Evolutionary conservation across 2,329 filamentous ascomycete genomes (phyloP).

Genomic region (Penicillium sclerotigenum): DNA sequence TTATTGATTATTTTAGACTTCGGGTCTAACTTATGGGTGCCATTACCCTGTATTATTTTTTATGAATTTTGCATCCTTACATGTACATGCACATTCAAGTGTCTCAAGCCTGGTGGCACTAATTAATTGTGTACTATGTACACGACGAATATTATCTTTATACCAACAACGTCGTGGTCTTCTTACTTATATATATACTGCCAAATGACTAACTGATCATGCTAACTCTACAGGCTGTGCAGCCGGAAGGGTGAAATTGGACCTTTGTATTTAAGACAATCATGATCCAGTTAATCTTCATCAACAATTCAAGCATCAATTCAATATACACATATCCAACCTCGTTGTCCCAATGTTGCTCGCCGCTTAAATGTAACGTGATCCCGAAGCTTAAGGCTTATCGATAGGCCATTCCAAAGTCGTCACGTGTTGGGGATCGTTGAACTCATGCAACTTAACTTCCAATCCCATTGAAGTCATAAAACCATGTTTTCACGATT

Average conservation of each 20-base stretch:
- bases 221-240: background rate
- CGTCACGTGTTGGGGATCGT: conserved; percentile 17
- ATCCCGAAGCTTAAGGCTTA: conserved; percentile 7
- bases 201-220: background rate
- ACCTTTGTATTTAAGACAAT: background rate
- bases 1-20: background rate
- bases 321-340: background rate
- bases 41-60: background rate
- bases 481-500: conserved; percentile 32
- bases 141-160: background rate
- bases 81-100: background rate
- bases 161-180: background rate
- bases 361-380: background rate
- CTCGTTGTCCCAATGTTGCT: background rate
- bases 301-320: background rate
- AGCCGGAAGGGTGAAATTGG: background rate
- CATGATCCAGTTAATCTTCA: background rate
- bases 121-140: background rate
- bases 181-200: background rate
- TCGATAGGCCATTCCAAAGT: conserved; percentile 14
- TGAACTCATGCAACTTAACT: conserved; percentile 11
- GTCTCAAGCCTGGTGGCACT: background rate
- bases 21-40: background rate
- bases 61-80: background rate
- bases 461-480: conserved; percentile 14